Percentiles rank a stretch among this genome's conserved stretches.
Evolutionary conservation across 306 rosid genomes (phyloP).

Genomic region (Datisca glomerata): DNA sequence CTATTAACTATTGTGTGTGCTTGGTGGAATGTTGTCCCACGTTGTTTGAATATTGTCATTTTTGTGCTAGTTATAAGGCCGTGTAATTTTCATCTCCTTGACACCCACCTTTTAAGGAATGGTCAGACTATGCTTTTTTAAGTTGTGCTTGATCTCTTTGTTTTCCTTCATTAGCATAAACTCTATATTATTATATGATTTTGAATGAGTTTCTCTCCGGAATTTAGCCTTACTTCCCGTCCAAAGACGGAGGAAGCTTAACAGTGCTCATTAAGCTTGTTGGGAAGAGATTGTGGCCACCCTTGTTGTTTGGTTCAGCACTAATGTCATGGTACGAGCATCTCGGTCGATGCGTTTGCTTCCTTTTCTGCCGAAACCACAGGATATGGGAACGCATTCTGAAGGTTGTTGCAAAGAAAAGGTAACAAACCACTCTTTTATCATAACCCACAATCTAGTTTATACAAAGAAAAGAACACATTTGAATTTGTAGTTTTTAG

Average conservation of each 20-base stretch:
- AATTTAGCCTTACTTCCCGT: conserved; percentile 69
- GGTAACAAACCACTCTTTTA: conserved; percentile 21
- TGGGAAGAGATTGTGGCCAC: conserved; percentile 59
- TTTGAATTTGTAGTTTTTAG: not conserved
- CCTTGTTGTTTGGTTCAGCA: conserved; percentile 42
- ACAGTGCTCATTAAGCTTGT: conserved; percentile 40
- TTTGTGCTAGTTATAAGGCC: too few relatives aligned
- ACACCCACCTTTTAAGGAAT: too few relatives aligned
- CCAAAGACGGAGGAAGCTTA: conserved; percentile 29
- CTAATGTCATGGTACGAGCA: conserved; percentile 91
- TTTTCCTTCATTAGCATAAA: too few relatives aligned
- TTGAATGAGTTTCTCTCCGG: not conserved
- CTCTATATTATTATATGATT: too few relatives aligned
- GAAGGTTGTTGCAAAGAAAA: conserved; percentile 31
- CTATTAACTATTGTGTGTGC: too few relatives aligned
- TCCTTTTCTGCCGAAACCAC: conserved; percentile 62
- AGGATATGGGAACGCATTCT: conserved; percentile 51
- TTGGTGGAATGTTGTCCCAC: too few relatives aligned
- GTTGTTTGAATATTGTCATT: too few relatives aligned
- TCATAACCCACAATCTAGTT: not conserved
- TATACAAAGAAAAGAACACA: too few relatives aligned
- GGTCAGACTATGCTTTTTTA: too few relatives aligned
- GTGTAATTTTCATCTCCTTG: too few relatives aligned
- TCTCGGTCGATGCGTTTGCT: conserved; percentile 61
- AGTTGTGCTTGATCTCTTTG: too few relatives aligned